These are phyloP conservation scores for Toxoplasma gondii DNA, from an alignment of 169 alveolate genomes.

Conservation along the genomic window DNA sequence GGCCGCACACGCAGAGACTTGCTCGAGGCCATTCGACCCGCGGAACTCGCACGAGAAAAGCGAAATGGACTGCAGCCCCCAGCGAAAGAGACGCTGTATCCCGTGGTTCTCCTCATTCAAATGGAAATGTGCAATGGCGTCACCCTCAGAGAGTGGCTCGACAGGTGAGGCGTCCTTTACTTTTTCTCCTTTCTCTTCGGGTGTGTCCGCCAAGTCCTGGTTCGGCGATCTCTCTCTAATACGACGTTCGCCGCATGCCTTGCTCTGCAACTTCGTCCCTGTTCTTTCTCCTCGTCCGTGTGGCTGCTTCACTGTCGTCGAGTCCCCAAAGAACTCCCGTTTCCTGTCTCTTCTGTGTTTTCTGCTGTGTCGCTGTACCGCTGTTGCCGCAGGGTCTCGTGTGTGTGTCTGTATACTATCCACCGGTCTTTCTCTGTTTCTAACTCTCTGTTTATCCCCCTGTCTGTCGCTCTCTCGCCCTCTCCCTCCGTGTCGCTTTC, in stretches of 20 bases:
- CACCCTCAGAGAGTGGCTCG: conserved; percentile 89
- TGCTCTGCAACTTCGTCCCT: no score
- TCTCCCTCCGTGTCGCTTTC: background rate
- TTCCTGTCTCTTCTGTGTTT: no score
- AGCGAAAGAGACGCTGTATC: conserved; percentile 5
- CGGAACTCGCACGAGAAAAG: conserved; percentile 62
- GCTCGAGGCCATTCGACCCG: background rate
- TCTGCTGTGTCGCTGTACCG: no score
- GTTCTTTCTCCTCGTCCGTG: no score
- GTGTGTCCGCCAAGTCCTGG: no score
- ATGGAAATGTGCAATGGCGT: conserved; percentile 89
- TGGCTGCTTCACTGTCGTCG: no score
- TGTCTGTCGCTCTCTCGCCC: no score
- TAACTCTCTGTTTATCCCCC: no score
- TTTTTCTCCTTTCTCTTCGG: background rate
- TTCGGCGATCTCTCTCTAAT: no score
- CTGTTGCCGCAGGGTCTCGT: background rate
- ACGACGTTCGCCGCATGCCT: no score
- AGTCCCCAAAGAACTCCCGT: no score
- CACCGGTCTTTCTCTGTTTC: background rate
- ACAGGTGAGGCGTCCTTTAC: conserved; percentile 68
- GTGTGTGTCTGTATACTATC: background rate
- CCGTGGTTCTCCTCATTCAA: conserved; percentile 79
- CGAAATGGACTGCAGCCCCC: background rate
- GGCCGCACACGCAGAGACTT: background rate